Conservation (phyloP, 805 yeast genomes). For the Kluyveromyces starmeri region DNA sequence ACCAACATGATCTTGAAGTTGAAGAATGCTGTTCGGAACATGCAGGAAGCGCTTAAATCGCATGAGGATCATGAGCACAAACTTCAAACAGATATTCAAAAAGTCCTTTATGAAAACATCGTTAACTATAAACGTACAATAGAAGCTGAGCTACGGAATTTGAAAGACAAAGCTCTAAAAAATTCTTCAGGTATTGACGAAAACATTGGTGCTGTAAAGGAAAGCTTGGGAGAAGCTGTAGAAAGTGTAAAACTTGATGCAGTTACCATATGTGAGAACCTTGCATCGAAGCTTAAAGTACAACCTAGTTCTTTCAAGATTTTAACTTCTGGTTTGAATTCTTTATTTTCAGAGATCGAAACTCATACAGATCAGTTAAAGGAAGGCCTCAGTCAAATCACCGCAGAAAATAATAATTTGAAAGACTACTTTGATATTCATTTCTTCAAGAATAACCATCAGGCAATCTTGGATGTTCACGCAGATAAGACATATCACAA, state of each 20-base stretch:
- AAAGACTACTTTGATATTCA: slow-evolving; percentile 24
- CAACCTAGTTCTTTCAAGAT: slow-evolving; percentile 17
- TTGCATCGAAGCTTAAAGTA: slow-evolving; percentile 16
- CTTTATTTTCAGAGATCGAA: slow-evolving; percentile 13
- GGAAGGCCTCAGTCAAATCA: slow-evolving; percentile 23
- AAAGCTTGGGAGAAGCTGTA: slow-evolving; percentile 14
- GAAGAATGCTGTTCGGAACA: slow-evolving; percentile 12
- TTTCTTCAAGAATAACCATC: slow-evolving; percentile 24
- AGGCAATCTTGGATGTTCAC: slow-evolving; percentile 18
- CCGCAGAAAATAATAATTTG: slow-evolving; percentile 26
- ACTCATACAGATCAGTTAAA: slow-evolving; percentile 17
- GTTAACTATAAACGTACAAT: slow-evolving; percentile 13
- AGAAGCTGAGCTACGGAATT: slow-evolving; percentile 10
- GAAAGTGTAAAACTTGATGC: slow-evolving; percentile 14
- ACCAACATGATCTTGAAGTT: slow-evolving; percentile 16
- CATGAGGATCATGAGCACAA: slow-evolving; percentile 17
- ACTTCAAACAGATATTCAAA: slow-evolving; percentile 15
- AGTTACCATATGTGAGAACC: slow-evolving; percentile 17
- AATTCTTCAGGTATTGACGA: slow-evolving; percentile 7
- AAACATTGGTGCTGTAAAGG: slow-evolving; percentile 14
- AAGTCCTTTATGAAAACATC: slow-evolving; percentile 19
- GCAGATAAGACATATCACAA: slow-evolving; percentile 18
- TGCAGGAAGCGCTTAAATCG: slow-evolving; percentile 16
- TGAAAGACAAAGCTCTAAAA: slow-evolving; percentile 7
- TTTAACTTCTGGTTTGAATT: slow-evolving; percentile 13